Evolutionary conservation across 2,329 filamentous ascomycete genomes (phyloP).

Genomic region (Westerdykella sp.): DNA sequence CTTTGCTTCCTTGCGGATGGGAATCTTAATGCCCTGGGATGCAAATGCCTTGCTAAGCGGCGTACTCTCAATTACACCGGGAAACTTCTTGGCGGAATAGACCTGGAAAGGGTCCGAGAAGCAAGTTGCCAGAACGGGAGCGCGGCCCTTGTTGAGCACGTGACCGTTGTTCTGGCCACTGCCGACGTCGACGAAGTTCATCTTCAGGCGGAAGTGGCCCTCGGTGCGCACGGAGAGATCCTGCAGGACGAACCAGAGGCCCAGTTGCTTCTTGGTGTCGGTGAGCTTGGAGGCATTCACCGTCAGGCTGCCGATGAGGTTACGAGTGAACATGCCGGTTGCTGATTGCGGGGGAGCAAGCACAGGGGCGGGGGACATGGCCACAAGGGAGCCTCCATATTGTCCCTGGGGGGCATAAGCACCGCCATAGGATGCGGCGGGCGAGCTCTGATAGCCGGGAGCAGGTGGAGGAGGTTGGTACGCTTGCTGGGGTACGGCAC

Average conservation of each 20-base stretch:
- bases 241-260: constrained; percentile 95
- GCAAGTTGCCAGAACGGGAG: constrained; percentile 74
- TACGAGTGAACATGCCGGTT: constrained; percentile 86
- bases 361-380: constrained; percentile 11
- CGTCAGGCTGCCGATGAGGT: constrained; percentile 85
- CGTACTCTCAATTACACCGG: constrained; percentile 92
- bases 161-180: constrained; percentile 39
- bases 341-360: constrained; percentile 43
- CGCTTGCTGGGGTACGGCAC: constrained; percentile 3
- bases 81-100: constrained; percentile 96
- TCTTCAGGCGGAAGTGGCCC: constrained; percentile 75
- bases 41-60: constrained; percentile 88
- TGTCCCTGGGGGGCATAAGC: constrained; percentile 18
- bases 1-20: constrained; percentile 78
- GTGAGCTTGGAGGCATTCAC: constrained; percentile 81
- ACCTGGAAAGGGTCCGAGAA: constrained; percentile 91
- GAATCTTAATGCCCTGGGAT: constrained; percentile 90
- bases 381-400: constrained; percentile 8
- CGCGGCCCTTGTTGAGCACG: constrained; percentile 65
- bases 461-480: constrained; percentile 4
- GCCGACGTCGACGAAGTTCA: constrained; percentile 81
- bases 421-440: constrained; percentile 6
- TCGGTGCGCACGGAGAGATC: constrained; percentile 93
- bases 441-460: constrained; percentile 4
- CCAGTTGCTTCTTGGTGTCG: constrained; percentile 72